phyloP scores from a whole-genome alignment of 73 alveolate genomes.

The Symbiodinium pilosum region DNA sequence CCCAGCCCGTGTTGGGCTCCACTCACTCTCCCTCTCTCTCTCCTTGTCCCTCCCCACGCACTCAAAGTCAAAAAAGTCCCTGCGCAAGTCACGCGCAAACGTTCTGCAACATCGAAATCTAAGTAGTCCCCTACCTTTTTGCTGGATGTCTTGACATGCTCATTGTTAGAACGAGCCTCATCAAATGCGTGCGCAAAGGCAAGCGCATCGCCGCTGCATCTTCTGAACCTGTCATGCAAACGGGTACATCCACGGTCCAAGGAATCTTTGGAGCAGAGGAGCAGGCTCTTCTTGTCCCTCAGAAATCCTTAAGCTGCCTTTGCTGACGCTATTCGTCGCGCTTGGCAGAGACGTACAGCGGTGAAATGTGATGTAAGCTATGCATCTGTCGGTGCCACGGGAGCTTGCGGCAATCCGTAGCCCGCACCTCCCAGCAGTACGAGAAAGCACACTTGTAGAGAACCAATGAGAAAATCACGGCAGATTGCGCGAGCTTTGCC shows the following conservation, averaged over 20 bases:
- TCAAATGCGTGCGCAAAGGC: slow-evolving; percentile 72
- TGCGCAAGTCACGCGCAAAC: no score
- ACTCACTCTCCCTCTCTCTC: no score
- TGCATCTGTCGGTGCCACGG: background rate
- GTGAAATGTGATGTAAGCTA: background rate
- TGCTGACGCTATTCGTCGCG: background rate
- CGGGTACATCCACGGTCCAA: background rate
- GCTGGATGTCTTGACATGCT: background rate
- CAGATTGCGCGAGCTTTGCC: background rate
- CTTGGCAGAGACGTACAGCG: background rate
- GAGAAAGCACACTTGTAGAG: background rate
- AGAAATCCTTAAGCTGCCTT: no score
- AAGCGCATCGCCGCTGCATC: slow-evolving; percentile 73
- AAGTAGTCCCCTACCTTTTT: background rate
- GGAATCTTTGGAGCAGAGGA: no score
- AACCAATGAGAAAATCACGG: no score
- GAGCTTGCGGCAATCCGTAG: background rate
- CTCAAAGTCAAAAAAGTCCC: no score
- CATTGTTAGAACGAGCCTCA: slow-evolving; percentile 5
- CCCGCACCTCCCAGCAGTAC: background rate
- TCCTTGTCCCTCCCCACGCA: no score
- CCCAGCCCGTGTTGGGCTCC: no score
- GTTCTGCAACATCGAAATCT: background rate
- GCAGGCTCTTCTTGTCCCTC: no score
- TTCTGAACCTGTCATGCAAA: slow-evolving; percentile 54